Percentiles rank a stretch among this genome's conserved stretches.
Evolutionary conservation across 345 rosid genomes (phyloP).

Genomic region (Gossypium rotundifolium): DNA sequence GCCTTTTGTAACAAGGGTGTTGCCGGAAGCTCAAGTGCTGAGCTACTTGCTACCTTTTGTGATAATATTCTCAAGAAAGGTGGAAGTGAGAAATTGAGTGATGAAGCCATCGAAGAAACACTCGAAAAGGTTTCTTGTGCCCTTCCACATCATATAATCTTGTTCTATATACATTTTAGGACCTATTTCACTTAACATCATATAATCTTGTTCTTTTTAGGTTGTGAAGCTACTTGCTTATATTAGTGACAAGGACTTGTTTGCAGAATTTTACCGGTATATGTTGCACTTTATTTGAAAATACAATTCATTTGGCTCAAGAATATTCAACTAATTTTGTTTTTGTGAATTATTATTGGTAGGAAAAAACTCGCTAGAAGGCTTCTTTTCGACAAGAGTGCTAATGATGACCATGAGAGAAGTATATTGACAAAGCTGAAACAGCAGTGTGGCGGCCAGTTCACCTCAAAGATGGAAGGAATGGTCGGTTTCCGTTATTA

Average conservation of each 20-base stretch:
- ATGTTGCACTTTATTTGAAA: not conserved
- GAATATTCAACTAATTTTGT: not conserved
- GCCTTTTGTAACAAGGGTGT: conserved; percentile 60
- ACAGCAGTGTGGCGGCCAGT: conserved; percentile 74
- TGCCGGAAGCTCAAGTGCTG: conserved; percentile 57
- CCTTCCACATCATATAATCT: not conserved
- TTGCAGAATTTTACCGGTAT: conserved; percentile 62
- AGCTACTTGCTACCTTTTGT: conserved; percentile 58
- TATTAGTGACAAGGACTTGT: conserved; percentile 66
- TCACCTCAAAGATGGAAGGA: conserved; percentile 81
- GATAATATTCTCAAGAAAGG: conserved; percentile 67
- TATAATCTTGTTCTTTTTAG: conserved; percentile 3
- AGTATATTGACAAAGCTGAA: conserved; percentile 68
- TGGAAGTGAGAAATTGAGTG: conserved; percentile 68
- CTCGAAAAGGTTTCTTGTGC: conserved; percentile 48
- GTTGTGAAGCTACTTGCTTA: conserved; percentile 58
- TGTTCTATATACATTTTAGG: not conserved
- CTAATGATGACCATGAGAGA: conserved; percentile 67
- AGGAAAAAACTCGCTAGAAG: conserved; percentile 68
- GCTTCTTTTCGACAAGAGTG: conserved; percentile 57
- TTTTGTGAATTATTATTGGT: conserved; percentile 9
- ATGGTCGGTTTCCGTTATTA: conserved; percentile 42
- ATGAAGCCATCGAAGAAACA: conserved; percentile 66
- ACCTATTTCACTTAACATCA: not conserved
- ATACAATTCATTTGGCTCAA: not conserved